These are phyloP conservation scores for Elaeis oleifera DNA, from an alignment of 202 grass and related monocot genomes.

Conservation along the genomic window DNA sequence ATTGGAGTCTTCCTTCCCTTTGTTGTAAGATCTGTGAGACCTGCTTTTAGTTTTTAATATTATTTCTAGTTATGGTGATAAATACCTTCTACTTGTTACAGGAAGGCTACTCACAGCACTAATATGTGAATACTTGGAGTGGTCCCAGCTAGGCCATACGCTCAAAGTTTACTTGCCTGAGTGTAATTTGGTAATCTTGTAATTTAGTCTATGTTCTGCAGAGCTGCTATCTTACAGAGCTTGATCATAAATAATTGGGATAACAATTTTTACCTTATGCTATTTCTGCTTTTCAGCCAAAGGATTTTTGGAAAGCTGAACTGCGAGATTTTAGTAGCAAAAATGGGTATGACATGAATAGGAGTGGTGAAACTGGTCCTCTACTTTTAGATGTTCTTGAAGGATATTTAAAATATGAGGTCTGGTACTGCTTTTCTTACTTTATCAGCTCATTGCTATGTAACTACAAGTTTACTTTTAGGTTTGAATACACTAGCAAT, in stretches of 20 bases:
- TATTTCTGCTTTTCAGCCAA: slow-evolving; percentile 46
- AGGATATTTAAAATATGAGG: slow-evolving; percentile 98
- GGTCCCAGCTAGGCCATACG: slow-evolving; percentile 75
- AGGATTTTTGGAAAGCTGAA: slow-evolving; percentile 91
- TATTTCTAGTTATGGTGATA: too few relatives aligned
- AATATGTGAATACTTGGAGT: slow-evolving; percentile 90
- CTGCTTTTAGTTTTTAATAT: too few relatives aligned
- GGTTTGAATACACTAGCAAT: too few relatives aligned
- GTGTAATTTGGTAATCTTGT: slow-evolving; percentile 78
- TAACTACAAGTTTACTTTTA: too few relatives aligned
- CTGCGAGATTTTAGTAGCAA: slow-evolving; percentile 72
- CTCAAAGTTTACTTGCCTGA: slow-evolving; percentile 94
- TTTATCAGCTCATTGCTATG: not conserved
- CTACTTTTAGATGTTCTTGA: slow-evolving; percentile 91
- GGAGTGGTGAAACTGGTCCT: slow-evolving; percentile 79
- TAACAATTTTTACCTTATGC: not conserved
- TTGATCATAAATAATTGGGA: too few relatives aligned
- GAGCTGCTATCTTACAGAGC: not conserved
- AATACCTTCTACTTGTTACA: slow-evolving; percentile 29
- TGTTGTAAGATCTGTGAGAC: too few relatives aligned
- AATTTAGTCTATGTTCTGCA: slow-evolving; percentile 22
- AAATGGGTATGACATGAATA: slow-evolving; percentile 59
- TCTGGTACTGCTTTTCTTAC: slow-evolving; percentile 24
- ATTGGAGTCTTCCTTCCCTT: too few relatives aligned
- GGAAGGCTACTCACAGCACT: slow-evolving; percentile 81